Base-by-base conservation (phyloP, 768 basidiomycete genomes). In the Tubosaeta sp. region DNA sequence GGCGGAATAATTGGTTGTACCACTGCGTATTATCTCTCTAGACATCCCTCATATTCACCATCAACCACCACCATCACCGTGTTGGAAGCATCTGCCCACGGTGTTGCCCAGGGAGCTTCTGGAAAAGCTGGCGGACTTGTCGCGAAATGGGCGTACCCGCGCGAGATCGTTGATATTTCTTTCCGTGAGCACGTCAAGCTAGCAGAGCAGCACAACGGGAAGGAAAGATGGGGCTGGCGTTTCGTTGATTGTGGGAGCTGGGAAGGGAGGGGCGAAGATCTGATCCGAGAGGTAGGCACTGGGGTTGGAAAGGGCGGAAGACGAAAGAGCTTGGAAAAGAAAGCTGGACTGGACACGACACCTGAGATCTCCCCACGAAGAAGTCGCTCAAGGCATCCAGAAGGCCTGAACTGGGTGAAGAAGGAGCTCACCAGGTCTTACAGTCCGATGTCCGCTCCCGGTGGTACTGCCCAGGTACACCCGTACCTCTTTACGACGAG, bases 1-100 rank as follows among this genome's bases (percentile, higher is more conserved):
- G 92, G 85, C 19, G 92, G 92, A 0, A 92, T 94, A 58, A 86
- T 93, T 37, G 92, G 92, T 9, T 84, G 85, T 52, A 86, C 85
- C 1, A 88, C 85, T 0, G 90, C 91, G 13, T 93, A 89, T 72
- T 92, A 88, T 67, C 75, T 91, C 47, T 72, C 85, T 13, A 75
- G 75, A 22, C 82, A 86, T 55, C 78, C 80, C 4, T 70, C 66
- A 9, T 81, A 76, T 59, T 60, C 71, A 14, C 53, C 72, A 4
- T 54, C 69, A 10, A 66, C 64, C 5, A 72, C 74, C 11, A 74
- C 66, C 26, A 71, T 88, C 39, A 86, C 82, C 14, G 71, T 91
- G 8, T 67, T 95, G 48, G 83, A 94, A 59, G 86, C 90, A 48
- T 89, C 86, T 0, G 72, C 65, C 6, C 63, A 77, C 43, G 83